Base-by-base conservation (phyloP, 768 basidiomycete species). In the Sporobolomyces pararoseus region DNA sequence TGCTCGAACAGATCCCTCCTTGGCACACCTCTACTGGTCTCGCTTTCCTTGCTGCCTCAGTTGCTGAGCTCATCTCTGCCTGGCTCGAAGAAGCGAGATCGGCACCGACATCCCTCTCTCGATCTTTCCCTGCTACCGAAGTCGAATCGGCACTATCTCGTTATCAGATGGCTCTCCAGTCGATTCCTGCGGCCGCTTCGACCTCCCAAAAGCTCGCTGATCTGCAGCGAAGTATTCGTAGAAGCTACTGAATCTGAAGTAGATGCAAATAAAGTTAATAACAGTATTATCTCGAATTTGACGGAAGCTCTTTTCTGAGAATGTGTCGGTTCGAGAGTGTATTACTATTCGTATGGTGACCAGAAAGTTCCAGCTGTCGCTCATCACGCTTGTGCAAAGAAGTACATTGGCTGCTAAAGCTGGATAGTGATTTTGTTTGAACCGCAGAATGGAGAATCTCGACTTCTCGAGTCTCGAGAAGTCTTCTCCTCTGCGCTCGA, bases 61-160 rank as follows among this genome's bases (percentile, higher is more conserved):
- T 77, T 2, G 71, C 66, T 12, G 64, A 72, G 5, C 55, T 80
- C n/a, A 63, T 76, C 27, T 51, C 71, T 2, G n/a, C 68, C 35
- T 81, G 80, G 80, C 69, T 78, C 23, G 19, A 61, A 7, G 76
- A 77, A 27, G 71, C 75, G 17, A 31, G 32, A 1, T 47, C 67
- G 14, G 44, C 73, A 44, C 58, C 63, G 14, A 53, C 64, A 12
- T 51, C 69, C 23, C 52, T 53, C 52, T 35, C 65, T n/a, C 55
- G 71, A 1, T 61, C 70, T 16, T 78, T 81, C 44, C 80, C 79
- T 16, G 78, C 77, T 21, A 77, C 78, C 7, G 78, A 79, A 54
- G 78, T 80, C 25, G 75, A 76, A 47, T 47, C 57, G 23, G 70
- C 73, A 2, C 49, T 74, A 23, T 71, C 70, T 13, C 51, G 67